A percentile compares a stretch with the other conserved stretches of the same genome.
Conservation (phyloP, 2,329 filamentous ascomycete species). For the Keithomyces neogunnii region DNA sequence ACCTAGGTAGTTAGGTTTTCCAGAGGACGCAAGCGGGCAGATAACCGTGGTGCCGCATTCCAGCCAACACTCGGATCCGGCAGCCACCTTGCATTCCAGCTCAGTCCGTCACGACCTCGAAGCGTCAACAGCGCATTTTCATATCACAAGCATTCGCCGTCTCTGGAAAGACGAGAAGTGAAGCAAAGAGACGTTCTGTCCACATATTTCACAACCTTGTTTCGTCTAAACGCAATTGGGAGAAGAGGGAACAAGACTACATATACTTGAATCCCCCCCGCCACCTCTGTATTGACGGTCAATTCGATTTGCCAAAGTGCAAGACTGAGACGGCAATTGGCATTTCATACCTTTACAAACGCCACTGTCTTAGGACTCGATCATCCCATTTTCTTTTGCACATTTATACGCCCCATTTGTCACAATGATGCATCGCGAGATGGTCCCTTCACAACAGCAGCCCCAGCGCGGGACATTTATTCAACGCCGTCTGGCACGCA, state of each 20-base stretch:
- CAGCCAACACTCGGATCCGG: slow-evolving; percentile 7
- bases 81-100: slow-evolving; percentile 5
- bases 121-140: neutral
- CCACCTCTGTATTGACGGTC: neutral
- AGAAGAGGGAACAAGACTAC: neutral
- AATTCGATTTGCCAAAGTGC: neutral
- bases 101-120: neutral
- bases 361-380: neutral
- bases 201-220: neutral
- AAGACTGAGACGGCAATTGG: neutral
- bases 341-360: neutral
- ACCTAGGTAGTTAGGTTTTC: slow-evolving; percentile 2
- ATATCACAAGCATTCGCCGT: slow-evolving; percentile 1
- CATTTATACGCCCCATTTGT: neutral
- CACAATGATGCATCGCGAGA: slow-evolving; percentile 26
- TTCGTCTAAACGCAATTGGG: neutral
- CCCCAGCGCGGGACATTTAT: slow-evolving; percentile 18
- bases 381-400: neutral
- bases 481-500: slow-evolving; percentile 28
- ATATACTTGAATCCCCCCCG: slow-evolving; percentile 2
- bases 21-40: slow-evolving; percentile 5
- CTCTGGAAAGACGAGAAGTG: slow-evolving; percentile 1
- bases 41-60: slow-evolving; percentile 6
- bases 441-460: slow-evolving; percentile 17
- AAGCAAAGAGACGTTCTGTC: neutral